phyloP scores from a whole-genome alignment of 768 basidiomycete species.

The Amanita thiersii region DNA sequence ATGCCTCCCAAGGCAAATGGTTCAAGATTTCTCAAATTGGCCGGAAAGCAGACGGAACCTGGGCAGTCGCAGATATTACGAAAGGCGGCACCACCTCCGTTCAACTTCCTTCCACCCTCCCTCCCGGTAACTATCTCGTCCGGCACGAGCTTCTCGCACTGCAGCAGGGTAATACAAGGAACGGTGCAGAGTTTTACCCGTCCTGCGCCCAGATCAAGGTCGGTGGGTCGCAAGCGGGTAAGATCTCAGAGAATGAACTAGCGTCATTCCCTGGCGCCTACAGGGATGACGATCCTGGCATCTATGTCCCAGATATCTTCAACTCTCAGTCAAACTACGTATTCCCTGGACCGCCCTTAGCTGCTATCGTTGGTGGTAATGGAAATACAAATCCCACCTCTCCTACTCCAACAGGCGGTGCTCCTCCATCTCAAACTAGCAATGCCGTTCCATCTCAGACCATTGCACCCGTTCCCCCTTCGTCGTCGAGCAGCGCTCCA shows the following conservation, averaged over 20 bases:
- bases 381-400: conserved; percentile 7
- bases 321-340: conserved; percentile 21
- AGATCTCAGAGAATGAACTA: conserved; percentile 37
- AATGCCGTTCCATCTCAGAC: neutral
- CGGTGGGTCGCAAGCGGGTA: conserved; percentile 43
- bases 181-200: conserved; percentile 78
- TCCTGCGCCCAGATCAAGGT: conserved; percentile 56
- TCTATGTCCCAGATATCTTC: conserved; percentile 28
- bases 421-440: neutral
- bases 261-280: conserved; percentile 72
- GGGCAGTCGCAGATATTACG: conserved; percentile 12
- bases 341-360: conserved; percentile 48
- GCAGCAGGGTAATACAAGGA: conserved; percentile 46
- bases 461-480: neutral
- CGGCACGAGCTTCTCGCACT: conserved; percentile 78
- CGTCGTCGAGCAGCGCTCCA: conserved; percentile 4
- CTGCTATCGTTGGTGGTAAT: conserved; percentile 25
- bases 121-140: conserved; percentile 65
- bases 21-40: conserved; percentile 44
- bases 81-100: conserved; percentile 30
- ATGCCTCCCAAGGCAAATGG: conserved; percentile 37
- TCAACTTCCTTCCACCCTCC: conserved; percentile 41
- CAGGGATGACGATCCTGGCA: conserved; percentile 60
- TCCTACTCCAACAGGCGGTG: neutral
- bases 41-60: conserved; percentile 17